A percentile compares a stretch with the other conserved stretches of the same genome.
Conservation (phyloP, 768 basidiomycete species). For the Leccinum uliginosum region DNA sequence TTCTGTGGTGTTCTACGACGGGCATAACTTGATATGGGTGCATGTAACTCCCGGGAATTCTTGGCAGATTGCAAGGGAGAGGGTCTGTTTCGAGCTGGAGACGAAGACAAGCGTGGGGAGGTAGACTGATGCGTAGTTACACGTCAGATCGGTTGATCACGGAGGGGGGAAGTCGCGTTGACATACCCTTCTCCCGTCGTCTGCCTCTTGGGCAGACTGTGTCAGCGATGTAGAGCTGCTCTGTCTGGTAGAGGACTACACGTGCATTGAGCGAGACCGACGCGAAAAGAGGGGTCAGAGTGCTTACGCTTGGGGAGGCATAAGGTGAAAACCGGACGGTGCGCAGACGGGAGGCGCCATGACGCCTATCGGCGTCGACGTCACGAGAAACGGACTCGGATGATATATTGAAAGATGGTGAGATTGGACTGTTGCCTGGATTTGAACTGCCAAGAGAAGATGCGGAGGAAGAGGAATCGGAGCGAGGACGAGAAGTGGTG, state of each 20-base stretch:
- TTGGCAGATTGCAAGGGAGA: slow-evolving; percentile 44
- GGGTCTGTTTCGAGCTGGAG: slow-evolving; percentile 41
- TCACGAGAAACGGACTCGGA: slow-evolving; percentile 25
- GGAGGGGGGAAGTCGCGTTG: slow-evolving; percentile 24
- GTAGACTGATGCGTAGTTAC: slow-evolving; percentile 24
- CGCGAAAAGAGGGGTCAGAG: background rate
- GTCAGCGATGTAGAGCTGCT: slow-evolving; percentile 42
- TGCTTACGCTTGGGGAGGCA: slow-evolving; percentile 24
- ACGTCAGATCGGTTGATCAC: slow-evolving; percentile 31
- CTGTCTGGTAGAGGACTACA: slow-evolving; percentile 40
- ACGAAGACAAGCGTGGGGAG: slow-evolving; percentile 37
- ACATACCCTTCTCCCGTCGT: slow-evolving; percentile 30
- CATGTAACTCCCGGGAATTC: slow-evolving; percentile 52
- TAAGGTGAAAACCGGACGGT: slow-evolving; percentile 30
- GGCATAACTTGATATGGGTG: slow-evolving; percentile 75
- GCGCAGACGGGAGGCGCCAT: slow-evolving; percentile 24
- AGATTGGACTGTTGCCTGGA: slow-evolving; percentile 27
- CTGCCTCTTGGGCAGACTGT: slow-evolving; percentile 21
- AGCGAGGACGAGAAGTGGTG: slow-evolving; percentile 27
- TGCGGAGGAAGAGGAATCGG: slow-evolving; percentile 44
- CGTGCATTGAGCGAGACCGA: background rate
- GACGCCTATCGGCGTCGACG: slow-evolving; percentile 28
- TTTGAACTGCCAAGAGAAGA: slow-evolving; percentile 38
- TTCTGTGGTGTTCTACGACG: slow-evolving; percentile 75
- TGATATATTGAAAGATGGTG: slow-evolving; percentile 36